These are phyloP conservation scores for Acacia crassicarpa DNA, from an alignment of 306 rosid species.

Conservation along the genomic window DNA sequence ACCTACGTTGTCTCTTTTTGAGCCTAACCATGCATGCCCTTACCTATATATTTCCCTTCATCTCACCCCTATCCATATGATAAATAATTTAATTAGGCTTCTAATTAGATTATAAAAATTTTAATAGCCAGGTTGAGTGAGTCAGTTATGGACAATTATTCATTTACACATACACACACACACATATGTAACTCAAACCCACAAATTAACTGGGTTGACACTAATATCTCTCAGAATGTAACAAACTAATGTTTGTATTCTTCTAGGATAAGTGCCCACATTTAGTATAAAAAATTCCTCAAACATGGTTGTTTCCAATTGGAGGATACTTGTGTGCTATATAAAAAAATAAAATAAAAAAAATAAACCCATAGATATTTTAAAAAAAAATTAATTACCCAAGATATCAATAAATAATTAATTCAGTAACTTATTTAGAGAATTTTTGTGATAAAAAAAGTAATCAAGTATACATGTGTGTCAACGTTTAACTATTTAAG, in stretches of 20 bases:
- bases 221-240: too few relatives aligned
- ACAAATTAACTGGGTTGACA: too few relatives aligned
- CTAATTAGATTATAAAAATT: neutral
- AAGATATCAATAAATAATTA: neutral
- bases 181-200: neutral
- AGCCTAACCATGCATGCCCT: conserved; percentile 19
- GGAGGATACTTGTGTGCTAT: too few relatives aligned
- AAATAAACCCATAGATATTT: neutral
- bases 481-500: neutral
- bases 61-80: neutral
- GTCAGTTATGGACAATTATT: neutral
- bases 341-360: too few relatives aligned
- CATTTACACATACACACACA: neutral
- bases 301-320: too few relatives aligned
- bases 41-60: conserved; percentile 27
- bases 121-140: neutral
- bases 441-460: neutral
- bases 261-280: too few relatives aligned
- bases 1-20: conserved; percentile 50
- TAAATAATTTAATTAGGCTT: neutral
- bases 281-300: too few relatives aligned
- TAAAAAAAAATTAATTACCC: neutral
- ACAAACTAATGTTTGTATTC: too few relatives aligned
- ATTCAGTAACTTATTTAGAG: neutral
- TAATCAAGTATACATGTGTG: neutral